A percentile compares a stretch with the other conserved stretches of the same genome.
phyloP scores from a whole-genome alignment of 805 yeast genomes.

The Kazachstania bromeliacearum region DNA sequence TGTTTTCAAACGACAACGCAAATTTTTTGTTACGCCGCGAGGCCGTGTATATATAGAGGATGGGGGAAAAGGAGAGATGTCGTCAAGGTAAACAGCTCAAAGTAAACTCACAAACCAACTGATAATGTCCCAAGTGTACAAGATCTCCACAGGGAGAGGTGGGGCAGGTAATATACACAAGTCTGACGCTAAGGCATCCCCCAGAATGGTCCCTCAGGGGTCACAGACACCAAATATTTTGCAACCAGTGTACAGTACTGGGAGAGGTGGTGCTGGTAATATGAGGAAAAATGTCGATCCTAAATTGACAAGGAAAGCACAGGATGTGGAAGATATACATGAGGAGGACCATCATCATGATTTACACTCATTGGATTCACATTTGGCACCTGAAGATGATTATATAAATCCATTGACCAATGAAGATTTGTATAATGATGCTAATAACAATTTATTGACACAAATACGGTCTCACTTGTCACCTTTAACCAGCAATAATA shows the following conservation, averaged over 20 bases:
- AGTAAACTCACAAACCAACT: not conserved
- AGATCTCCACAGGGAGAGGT: conserved; percentile 61
- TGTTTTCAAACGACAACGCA: too few relatives aligned
- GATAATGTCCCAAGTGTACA: conserved; percentile 7
- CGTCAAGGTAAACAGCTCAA: not conserved
- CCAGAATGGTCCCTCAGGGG: conserved; percentile 49
- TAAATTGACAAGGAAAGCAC: conserved; percentile 48
- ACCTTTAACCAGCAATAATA: not conserved
- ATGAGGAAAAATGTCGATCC: conserved; percentile 58
- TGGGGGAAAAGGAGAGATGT: too few relatives aligned
- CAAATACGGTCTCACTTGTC: conserved; percentile 2
- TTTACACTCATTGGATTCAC: not conserved
- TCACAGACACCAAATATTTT: conserved; percentile 51
- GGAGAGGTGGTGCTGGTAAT: conserved; percentile 74
- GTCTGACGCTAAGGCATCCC: conserved; percentile 38
- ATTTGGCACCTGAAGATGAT: conserved; percentile 3
- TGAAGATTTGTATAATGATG: conserved; percentile 3
- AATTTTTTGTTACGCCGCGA: too few relatives aligned
- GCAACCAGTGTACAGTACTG: conserved; percentile 53
- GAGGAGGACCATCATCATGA: not conserved
- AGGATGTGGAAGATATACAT: conserved; percentile 39
- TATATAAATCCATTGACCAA: conserved; percentile 5
- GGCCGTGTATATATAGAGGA: too few relatives aligned
- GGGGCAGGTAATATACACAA: conserved; percentile 63
- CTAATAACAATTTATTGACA: conserved; percentile 1